These are phyloP conservation scores for Favolaschia claudopus DNA, from an alignment of 768 basidiomycete genomes.

Conservation along the genomic window DNA sequence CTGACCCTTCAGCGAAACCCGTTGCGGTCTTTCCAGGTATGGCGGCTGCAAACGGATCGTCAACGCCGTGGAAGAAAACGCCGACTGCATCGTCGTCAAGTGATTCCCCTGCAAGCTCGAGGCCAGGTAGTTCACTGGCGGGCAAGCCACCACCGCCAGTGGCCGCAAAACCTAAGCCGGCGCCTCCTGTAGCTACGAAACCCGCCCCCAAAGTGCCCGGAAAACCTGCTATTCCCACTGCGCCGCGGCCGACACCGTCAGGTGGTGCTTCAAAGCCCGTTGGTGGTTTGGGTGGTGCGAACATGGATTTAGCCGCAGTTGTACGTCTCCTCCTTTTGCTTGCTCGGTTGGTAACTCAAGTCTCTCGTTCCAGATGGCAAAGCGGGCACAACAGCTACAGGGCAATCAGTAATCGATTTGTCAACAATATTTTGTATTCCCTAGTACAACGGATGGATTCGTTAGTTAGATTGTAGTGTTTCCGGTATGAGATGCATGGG, in stretches of 20 bases:
- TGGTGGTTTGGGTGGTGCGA: slow-evolving; percentile 41
- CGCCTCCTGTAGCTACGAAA: slow-evolving; percentile 55
- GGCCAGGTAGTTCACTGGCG: slow-evolving; percentile 58
- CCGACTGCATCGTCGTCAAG: slow-evolving; percentile 41
- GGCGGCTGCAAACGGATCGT: slow-evolving; percentile 69
- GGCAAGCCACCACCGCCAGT: slow-evolving; percentile 66
- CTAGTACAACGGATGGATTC: slow-evolving; percentile 24
- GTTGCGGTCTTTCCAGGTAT: slow-evolving; percentile 85
- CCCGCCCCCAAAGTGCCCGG: slow-evolving; percentile 55
- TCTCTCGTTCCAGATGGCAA: slow-evolving; percentile 63
- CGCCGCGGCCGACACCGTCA: slow-evolving; percentile 52
- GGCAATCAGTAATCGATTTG: slow-evolving; percentile 46
- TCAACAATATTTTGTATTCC: slow-evolving; percentile 9
- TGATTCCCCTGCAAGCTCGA: slow-evolving; percentile 53
- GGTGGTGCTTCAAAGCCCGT: slow-evolving; percentile 50
- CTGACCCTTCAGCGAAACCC: slow-evolving; percentile 76
- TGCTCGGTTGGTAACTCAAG: not conserved
- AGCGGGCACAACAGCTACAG: slow-evolving; percentile 72
- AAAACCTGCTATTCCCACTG: slow-evolving; percentile 70
- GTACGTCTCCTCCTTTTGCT: slow-evolving; percentile 53
- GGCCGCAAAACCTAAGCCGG: slow-evolving; percentile 69
- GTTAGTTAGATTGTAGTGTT: slow-evolving; percentile 19
- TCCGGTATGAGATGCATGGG: slow-evolving; percentile 23
- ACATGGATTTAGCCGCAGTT: slow-evolving; percentile 80
- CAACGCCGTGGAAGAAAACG: slow-evolving; percentile 78